Conservation (phyloP, 169 alveolate genomes). For the Plasmodium sp. region DNA sequence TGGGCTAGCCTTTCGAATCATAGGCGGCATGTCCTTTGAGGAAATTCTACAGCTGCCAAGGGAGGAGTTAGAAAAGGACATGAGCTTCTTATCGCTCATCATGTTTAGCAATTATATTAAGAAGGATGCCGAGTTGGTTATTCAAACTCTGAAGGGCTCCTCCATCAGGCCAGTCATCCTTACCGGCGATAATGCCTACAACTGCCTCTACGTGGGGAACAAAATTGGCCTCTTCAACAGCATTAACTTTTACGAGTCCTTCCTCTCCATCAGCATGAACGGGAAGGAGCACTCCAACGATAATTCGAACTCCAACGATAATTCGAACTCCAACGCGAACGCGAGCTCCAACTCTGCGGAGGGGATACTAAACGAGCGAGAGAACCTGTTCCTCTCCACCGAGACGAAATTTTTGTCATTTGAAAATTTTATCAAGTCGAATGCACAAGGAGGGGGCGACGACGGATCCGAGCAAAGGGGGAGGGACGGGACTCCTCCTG, state of each 20-base stretch:
- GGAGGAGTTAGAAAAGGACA: conserved; percentile 78
- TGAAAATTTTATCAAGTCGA: conserved; percentile 54
- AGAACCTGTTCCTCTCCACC: not conserved
- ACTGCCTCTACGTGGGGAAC: conserved; percentile 83
- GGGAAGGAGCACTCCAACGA: not conserved
- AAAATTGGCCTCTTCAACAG: conserved; percentile 77
- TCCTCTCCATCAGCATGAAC: conserved; percentile 20
- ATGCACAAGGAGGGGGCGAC: not conserved
- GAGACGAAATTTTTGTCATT: conserved; percentile 43
- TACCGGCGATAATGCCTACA: conserved; percentile 86
- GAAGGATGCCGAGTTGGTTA: conserved; percentile 76
- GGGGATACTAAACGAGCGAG: not conserved
- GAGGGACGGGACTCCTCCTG: not conserved
- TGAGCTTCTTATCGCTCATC: conserved; percentile 78
- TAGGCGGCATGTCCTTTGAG: not conserved
- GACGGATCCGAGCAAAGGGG: not conserved
- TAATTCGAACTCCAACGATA: not conserved
- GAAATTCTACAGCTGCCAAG: conserved; percentile 35
- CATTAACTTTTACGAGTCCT: conserved; percentile 36
- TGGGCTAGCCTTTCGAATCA: conserved; percentile 68
- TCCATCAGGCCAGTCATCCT: conserved; percentile 84
- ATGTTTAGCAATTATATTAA: conserved; percentile 83
- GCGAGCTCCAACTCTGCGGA: not conserved
- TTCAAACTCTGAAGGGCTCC: conserved; percentile 79
- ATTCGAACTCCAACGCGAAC: not conserved